A percentile compares a stretch with the other conserved stretches of the same genome.
phyloP scores from a whole-genome alignment of 73 alveolate species.

The Paramecium pentaurelia region DNA sequence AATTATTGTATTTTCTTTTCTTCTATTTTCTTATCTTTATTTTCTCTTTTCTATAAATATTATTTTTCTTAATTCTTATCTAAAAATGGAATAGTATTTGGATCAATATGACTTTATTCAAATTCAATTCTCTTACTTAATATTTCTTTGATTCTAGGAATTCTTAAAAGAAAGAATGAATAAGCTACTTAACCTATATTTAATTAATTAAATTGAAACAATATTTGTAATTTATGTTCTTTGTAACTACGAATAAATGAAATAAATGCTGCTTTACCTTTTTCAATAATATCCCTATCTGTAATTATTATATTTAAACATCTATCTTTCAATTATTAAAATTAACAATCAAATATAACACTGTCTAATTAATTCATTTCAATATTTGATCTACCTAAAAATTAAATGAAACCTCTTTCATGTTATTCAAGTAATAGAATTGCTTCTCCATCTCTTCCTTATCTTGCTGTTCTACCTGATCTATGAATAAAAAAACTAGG shows the following conservation, averaged over 20 bases:
- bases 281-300: slow-evolving; percentile 92
- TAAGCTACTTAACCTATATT: slow-evolving; percentile 96
- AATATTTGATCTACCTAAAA: not conserved
- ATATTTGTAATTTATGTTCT: slow-evolving; percentile 84
- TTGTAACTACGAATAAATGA: slow-evolving; percentile 96
- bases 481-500: slow-evolving; percentile 18
- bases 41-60: slow-evolving; percentile 62
- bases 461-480: slow-evolving; percentile 42
- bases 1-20: slow-evolving; percentile 55
- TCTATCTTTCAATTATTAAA: not conserved
- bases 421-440: not conserved
- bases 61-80: slow-evolving; percentile 87
- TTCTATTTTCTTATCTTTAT: slow-evolving; percentile 68
- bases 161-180: slow-evolving; percentile 85
- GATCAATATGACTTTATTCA: slow-evolving; percentile 51
- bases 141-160: slow-evolving; percentile 98
- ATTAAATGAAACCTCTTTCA: slow-evolving; percentile 18
- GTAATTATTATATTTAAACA: slow-evolving; percentile 35
- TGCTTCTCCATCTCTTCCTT: slow-evolving; percentile 17
- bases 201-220: slow-evolving; percentile 77
- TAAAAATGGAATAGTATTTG: slow-evolving; percentile 77
- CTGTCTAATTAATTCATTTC: not conserved
- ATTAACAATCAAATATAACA: not conserved
- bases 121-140: slow-evolving; percentile 68
- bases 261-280: slow-evolving; percentile 95